These are phyloP conservation scores for Pseudozyma pruni DNA, from an alignment of 1,284 basidiomycete species.

Conservation along the genomic window DNA sequence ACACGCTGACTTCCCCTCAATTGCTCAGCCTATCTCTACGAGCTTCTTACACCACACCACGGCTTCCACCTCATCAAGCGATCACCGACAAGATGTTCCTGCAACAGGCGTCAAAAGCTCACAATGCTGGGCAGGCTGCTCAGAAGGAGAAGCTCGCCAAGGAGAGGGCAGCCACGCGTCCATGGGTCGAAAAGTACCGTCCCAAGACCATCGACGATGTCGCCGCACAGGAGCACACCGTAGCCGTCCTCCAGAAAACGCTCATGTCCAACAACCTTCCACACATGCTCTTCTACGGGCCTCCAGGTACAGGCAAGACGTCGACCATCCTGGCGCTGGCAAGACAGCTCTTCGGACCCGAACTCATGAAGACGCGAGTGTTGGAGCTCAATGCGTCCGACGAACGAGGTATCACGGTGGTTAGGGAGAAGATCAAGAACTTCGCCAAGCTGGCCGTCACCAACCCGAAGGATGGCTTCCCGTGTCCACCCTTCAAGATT, in stretches of 20 bases:
- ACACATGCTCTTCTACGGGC: slow-evolving; percentile 99
- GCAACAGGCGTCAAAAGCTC: slow-evolving; percentile 41
- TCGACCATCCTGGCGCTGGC: slow-evolving; percentile 96
- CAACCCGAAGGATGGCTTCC: slow-evolving; percentile 73
- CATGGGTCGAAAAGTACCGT: slow-evolving; percentile 99
- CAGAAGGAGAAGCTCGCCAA: slow-evolving; percentile 47
- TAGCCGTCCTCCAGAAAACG: slow-evolving; percentile 89
- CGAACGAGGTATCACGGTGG: slow-evolving; percentile 94
- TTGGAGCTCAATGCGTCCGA: slow-evolving; percentile 99
- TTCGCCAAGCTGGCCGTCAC: slow-evolving; percentile 79
- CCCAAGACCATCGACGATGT: slow-evolving; percentile 98
- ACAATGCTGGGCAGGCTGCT: slow-evolving; percentile 28
- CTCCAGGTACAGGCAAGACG: slow-evolving; percentile 98
- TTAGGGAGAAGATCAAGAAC: slow-evolving; percentile 97
- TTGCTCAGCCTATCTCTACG: too few species aligned
- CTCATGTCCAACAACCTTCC: slow-evolving; percentile 92
- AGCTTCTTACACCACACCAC: too few species aligned
- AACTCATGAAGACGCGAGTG: slow-evolving; percentile 91
- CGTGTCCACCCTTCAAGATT: slow-evolving; percentile 98
- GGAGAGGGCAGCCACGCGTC: slow-evolving; percentile 73
- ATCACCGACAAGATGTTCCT: slow-evolving; percentile 28
- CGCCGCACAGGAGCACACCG: slow-evolving; percentile 95
- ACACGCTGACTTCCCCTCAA: too few species aligned
- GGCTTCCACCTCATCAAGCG: neutral
- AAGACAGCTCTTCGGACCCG: slow-evolving; percentile 94